Evolutionary conservation across 1,284 basidiomycete genomes (phyloP), one percentile per base, ranked within the genome.

Genomic region (Hemileia vastatrix): DNA sequence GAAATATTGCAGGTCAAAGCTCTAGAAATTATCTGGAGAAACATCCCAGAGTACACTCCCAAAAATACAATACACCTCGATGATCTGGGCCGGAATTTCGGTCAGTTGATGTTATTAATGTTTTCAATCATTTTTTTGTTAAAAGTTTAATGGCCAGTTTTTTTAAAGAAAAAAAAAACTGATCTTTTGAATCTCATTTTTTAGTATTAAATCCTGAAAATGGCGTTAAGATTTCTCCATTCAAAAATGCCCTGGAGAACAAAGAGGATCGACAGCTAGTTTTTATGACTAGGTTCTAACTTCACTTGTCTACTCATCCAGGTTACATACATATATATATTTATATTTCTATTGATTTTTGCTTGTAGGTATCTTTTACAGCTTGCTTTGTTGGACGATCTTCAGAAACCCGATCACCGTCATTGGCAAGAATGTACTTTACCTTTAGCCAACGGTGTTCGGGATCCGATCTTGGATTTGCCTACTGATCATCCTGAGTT

Each of bases 21-120:
- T 1, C 79, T 91, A 1, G 84, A 87, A 66, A 88, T 91, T 58
- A 86, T 92, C 53, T 93, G 89, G 89, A 86, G 86, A 64, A 83
- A 85, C 67, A 87, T 88, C 69, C 84, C 87, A 1, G 84, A 87
- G 66, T 88, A 83, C 86, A 86, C 83, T 65, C 81, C 84, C 13
- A 80, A 80, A 60, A 91, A 91, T 70, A 90, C 89, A 0, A 84
- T 92, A 52, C 90, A 94, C 71, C 81, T 94, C 31, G 90, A 94
- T 75, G 90, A 92, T 72, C 80, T 94, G 53, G 84, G 64, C 47
- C 57, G 69, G 31, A 63, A 62, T 43, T 62, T 62, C 47, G 59
- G 59, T 62, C 24, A 3, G 59, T 19, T 85, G n/a, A n/a, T n/a
- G n/a, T n/a, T n/a, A n/a, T n/a, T 51, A 11, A 8, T 56, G n/a